Base-by-base conservation (phyloP, 768 basidiomycete species). In the Rickenella mellea region DNA sequence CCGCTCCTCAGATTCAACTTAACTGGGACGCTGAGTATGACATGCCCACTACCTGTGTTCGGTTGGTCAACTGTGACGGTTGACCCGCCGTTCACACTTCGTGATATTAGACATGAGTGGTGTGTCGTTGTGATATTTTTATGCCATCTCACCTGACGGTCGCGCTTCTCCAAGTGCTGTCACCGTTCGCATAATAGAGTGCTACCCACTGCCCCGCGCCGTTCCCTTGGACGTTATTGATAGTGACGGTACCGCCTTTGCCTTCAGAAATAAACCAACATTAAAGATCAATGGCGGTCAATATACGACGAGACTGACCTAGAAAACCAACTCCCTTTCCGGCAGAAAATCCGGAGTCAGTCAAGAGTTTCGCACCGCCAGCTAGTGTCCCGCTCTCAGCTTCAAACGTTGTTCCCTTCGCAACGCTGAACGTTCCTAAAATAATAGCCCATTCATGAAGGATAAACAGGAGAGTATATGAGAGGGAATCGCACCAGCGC, bases 181-280 rank as follows among this genome's bases (percentile, higher is more conserved):
- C 78, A 24, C 72, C 75, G 51, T 79, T 79, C 5, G 76, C 73
- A 52, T 69, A 76, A 53, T 78, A 76, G 21, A 78, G 55, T 6
- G 75, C 62, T n/a, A 79, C 68, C 78, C 77, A 79, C 50, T 79
- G 77, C 4, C 61, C 61, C 8, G 53, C 51, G 5, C 76, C 77
- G 30, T 60, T 69, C 8, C 78, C 75, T 51, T 74, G 69, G 9
- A 79, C 68, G 43, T 70, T 68, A 45, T 68, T 75, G 38, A 78
- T 66, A 0, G 74, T 74, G 20, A 80, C 58, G 7, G 69, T 68
- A 3, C 78, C 78, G 19, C 75, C 76, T 35, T 76, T 68, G 14
- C 76, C 76, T 75, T 46, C 19, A n/a, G 26, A 26, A 2, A 21
- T 4, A 24, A 8, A n/a, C n/a, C n/a, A n/a, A n/a, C n/a, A n/a